Evolutionary conservation across 2,329 filamentous ascomycete species (phyloP).

Genomic region (Nemania sp.): DNA sequence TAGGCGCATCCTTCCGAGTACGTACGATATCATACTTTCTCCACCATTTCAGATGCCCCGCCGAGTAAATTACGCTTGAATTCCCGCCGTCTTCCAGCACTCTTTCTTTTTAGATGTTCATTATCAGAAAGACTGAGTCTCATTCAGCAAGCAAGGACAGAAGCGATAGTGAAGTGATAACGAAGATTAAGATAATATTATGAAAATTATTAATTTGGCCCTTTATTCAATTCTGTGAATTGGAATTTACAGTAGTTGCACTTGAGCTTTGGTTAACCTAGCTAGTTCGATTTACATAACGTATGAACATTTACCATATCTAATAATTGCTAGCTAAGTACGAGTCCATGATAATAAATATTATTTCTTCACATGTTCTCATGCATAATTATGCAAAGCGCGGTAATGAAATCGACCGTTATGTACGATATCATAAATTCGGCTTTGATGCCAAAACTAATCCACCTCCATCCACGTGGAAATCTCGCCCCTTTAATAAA

Average conservation of each 20-base stretch:
- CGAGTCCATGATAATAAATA: background rate
- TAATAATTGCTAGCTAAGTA: too few relatives aligned
- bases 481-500: conserved; percentile 79
- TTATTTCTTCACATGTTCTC: background rate
- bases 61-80: conserved; percentile 5
- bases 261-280: too few relatives aligned
- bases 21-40: conserved; percentile 18
- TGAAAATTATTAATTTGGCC: conserved; percentile 11
- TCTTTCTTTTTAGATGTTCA: conserved; percentile 22
- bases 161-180: conserved; percentile 20
- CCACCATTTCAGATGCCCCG: conserved; percentile 12
- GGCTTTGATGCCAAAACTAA: conserved; percentile 64
- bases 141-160: conserved; percentile 22
- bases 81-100: conserved; percentile 5
- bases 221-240: background rate
- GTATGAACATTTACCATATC: too few relatives aligned
- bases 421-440: conserved; percentile 54
- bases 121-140: conserved; percentile 25
- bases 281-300: too few relatives aligned
- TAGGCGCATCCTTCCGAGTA: conserved; percentile 11
- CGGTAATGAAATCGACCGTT: background rate
- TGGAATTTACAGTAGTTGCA: too few relatives aligned
- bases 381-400: background rate
- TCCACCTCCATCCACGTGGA: conserved; percentile 72
- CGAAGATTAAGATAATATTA: conserved; percentile 30